phyloP scores from a whole-genome alignment of 495 filamentous ascomycete species.

The Aspergillus wentii region DNA sequence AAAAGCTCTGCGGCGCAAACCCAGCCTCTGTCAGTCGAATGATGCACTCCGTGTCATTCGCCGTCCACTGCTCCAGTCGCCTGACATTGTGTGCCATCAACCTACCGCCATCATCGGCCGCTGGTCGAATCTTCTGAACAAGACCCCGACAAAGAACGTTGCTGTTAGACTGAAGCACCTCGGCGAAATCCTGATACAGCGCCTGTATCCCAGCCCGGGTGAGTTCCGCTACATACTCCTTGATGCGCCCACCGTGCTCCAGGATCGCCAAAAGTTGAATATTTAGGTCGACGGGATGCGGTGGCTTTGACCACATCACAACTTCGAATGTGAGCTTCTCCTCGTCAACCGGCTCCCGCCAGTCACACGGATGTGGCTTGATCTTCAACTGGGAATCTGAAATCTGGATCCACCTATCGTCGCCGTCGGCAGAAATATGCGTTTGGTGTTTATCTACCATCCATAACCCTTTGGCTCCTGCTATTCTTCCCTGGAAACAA shows the following conservation, averaged over 20 bases:
- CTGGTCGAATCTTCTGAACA: slow-evolving; percentile 32
- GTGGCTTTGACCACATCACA: slow-evolving; percentile 53
- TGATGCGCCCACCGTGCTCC: slow-evolving; percentile 56
- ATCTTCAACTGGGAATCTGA: slow-evolving; percentile 80
- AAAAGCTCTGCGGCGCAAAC: slow-evolving; percentile 56
- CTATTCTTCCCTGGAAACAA: slow-evolving; percentile 76
- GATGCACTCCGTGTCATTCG: slow-evolving; percentile 26
- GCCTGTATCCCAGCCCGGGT: slow-evolving; percentile 53
- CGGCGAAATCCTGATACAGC: slow-evolving; percentile 45
- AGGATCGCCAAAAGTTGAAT: slow-evolving; percentile 76
- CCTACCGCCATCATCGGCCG: slow-evolving; percentile 15
- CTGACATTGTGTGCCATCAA: slow-evolving; percentile 15
- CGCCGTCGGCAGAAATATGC: slow-evolving; percentile 19
- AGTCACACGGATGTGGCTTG: slow-evolving; percentile 50
- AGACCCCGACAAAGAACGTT: slow-evolving; percentile 30
- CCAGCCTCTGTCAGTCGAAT: slow-evolving; percentile 49
- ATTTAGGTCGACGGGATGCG: slow-evolving; percentile 64
- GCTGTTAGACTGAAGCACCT: slow-evolving; percentile 46
- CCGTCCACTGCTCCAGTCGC: slow-evolving; percentile 32
- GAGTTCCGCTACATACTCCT: slow-evolving; percentile 51
- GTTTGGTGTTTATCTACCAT: slow-evolving; percentile 53
- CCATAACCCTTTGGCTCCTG: slow-evolving; percentile 87
- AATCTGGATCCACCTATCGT: slow-evolving; percentile 68
- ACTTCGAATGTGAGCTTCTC: slow-evolving; percentile 71
- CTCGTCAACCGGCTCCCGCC: slow-evolving; percentile 27